Evolutionary conservation across 495 filamentous ascomycete genomes (phyloP).

Genomic region (Podospora bellae-mahoneyi): DNA sequence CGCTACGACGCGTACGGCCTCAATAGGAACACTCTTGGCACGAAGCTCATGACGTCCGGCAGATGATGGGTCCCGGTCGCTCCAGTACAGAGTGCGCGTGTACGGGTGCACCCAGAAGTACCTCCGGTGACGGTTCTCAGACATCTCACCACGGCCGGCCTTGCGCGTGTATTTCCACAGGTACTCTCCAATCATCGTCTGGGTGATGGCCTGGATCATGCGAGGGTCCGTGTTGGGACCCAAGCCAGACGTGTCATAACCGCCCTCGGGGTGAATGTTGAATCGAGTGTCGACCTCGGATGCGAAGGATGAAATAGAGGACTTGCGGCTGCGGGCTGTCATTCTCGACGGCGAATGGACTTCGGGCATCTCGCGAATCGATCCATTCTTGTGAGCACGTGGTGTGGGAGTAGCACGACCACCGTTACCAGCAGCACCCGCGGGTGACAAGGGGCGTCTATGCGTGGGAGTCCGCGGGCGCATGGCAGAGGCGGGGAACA

Average conservation of each 20-base stretch:
- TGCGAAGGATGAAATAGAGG: slow-evolving; percentile 90
- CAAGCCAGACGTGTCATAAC: slow-evolving; percentile 57
- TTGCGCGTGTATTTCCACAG: slow-evolving; percentile 98
- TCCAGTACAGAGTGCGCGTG: slow-evolving; percentile 96
- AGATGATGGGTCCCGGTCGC: slow-evolving; percentile 77
- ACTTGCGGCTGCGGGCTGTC: slow-evolving; percentile 55
- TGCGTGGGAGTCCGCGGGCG: slow-evolving; percentile 70
- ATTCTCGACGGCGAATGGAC: slow-evolving; percentile 40
- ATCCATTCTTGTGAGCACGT: slow-evolving; percentile 33
- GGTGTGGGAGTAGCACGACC: slow-evolving; percentile 41
- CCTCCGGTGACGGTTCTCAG: slow-evolving; percentile 80
- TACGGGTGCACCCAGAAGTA: slow-evolving; percentile 99
- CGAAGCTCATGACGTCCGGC: slow-evolving; percentile 74
- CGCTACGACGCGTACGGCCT: slow-evolving; percentile 86
- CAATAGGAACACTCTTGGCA: slow-evolving; percentile 93
- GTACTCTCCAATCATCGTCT: slow-evolving; percentile 99
- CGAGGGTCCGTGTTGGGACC: slow-evolving; percentile 77
- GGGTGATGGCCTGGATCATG: slow-evolving; percentile 99
- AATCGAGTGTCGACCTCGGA: slow-evolving; percentile 91
- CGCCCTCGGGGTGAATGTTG: slow-evolving; percentile 62
- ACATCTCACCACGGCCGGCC: slow-evolving; percentile 79
- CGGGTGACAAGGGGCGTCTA: slow-evolving; percentile 38
- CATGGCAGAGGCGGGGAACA: slow-evolving; percentile 73
- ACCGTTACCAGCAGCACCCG: slow-evolving; percentile 24
- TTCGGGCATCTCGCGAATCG: slow-evolving; percentile 37